Percentiles rank a stretch among this genome's conserved stretches.
Conservation (phyloP, 345 rosid genomes). For the Acer saccharum region DNA sequence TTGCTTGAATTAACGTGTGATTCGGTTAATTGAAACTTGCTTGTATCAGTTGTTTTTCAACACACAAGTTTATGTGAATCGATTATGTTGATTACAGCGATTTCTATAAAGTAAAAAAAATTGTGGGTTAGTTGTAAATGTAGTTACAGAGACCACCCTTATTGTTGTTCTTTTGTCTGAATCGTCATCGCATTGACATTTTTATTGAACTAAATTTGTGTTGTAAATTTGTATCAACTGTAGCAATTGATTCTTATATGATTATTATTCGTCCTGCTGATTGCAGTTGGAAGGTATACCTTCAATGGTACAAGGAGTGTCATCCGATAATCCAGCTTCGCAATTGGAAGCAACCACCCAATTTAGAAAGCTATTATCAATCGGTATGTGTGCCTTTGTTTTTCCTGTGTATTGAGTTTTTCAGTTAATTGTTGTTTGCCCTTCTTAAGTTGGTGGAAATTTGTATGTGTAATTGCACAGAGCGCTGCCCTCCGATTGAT, state of each 20-base stretch:
- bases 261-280: background rate
- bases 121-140: constrained; percentile 5
- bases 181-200: no score
- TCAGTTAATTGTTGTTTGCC: background rate
- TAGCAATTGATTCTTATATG: background rate
- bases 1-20: no score
- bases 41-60: background rate
- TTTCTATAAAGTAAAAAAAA: background rate
- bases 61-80: constrained; percentile 7
- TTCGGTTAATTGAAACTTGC: constrained; percentile 8
- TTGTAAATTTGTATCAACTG: background rate
- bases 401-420: background rate
- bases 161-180: background rate
- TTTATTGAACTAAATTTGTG: background rate
- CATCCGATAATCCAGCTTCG: constrained; percentile 35
- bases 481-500: constrained; percentile 45
- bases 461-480: constrained; percentile 13
- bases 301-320: constrained; percentile 44
- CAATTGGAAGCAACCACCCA: constrained; percentile 50
- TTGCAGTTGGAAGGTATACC: constrained; percentile 47
- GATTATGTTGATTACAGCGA: background rate
- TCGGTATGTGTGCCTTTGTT: constrained; percentile 29
- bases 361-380: constrained; percentile 51
- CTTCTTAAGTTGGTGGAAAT: background rate
- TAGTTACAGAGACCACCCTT: background rate